Evolutionary conservation across 495 filamentous ascomycete genomes (phyloP), one percentile per base, ranked within the genome.

Genomic region (Letharia lupina): DNA sequence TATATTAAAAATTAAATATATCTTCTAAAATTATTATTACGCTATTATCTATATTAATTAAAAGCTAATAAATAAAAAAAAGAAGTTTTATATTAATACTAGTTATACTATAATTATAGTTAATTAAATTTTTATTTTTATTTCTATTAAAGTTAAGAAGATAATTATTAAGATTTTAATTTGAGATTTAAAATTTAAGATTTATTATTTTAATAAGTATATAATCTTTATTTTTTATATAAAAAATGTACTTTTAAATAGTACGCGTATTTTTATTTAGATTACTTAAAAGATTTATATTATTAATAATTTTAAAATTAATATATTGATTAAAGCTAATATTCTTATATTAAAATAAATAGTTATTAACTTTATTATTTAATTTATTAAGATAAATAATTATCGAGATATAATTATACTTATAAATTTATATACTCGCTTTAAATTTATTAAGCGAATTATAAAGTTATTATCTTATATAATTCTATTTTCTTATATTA

Each of bases 261-360:
- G 37, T 40, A 62, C 39, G 28, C 5, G 7, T 15, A 28, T 13
- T 28, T 62, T 41, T 28, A 28, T 9, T 48, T 28, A 47, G 33
- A 62, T 44, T 20, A 44, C 37, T 23, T 8, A 31, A 45, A 18
- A 60, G 7, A 40, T 35, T 13, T 60, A 58, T 58, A 65, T 42
- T 18, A 31, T 42, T 28, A 35, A 58, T 42, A 45, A 42, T 37
- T 6, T 60, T 3, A 65, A 65, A 16, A 23, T 15, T 3, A 59
- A 65, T 58, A 31, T 65, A 37, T 18, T 65, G 23, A 58, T 65
- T 4, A 15, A 42, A 42, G 39, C 20, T 12, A 15, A 65, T 45
- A 65, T 52, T 54, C 37, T 54, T 33, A 64, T 20, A n/a, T 40
- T 41, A 10, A 57, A 57, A 37, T 15, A 23, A 40, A 58, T 60